Percentiles rank a stretch among this genome's conserved stretches.
Evolutionary conservation across 2,329 filamentous ascomycete species (phyloP).

Genomic region (Colletotrichum sp.): DNA sequence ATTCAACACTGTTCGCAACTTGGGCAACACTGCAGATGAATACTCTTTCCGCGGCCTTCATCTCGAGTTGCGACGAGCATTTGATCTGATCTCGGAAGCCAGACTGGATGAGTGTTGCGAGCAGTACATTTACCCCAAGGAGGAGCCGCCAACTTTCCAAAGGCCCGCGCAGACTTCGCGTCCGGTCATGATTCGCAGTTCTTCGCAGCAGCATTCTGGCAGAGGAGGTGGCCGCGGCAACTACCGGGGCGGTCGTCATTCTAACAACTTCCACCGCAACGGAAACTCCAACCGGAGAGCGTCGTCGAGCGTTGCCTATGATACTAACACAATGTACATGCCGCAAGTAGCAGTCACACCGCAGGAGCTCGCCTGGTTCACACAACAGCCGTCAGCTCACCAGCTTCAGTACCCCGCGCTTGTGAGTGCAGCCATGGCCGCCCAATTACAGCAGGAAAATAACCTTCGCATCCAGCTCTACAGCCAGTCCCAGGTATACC

Average conservation of each 20-base stretch:
- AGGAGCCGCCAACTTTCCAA: constrained; percentile 69
- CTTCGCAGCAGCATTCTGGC: constrained; percentile 61
- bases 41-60: constrained; percentile 93
- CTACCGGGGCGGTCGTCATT: constrained; percentile 54
- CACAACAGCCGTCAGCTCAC: constrained; percentile 43
- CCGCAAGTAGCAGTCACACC: constrained; percentile 45
- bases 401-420: constrained; percentile 42
- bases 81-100: constrained; percentile 78
- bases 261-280: constrained; percentile 46
- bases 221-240: constrained; percentile 56
- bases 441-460: constrained; percentile 25
- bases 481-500: constrained; percentile 23
- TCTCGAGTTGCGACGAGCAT: constrained; percentile 86
- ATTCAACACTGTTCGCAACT: constrained; percentile 87
- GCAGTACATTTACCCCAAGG: constrained; percentile 85
- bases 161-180: constrained; percentile 60
- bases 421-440: constrained; percentile 20
- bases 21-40: constrained; percentile 96
- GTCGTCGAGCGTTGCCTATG: constrained; percentile 59
- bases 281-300: constrained; percentile 54
- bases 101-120: constrained; percentile 87
- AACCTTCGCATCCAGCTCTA: constrained; percentile 20
- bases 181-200: constrained; percentile 63
- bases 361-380: constrained; percentile 56
- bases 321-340: constrained; percentile 51